Base-by-base conservation (phyloP, 2,329 filamentous ascomycete genomes). In the Hypoxylon sp. region DNA sequence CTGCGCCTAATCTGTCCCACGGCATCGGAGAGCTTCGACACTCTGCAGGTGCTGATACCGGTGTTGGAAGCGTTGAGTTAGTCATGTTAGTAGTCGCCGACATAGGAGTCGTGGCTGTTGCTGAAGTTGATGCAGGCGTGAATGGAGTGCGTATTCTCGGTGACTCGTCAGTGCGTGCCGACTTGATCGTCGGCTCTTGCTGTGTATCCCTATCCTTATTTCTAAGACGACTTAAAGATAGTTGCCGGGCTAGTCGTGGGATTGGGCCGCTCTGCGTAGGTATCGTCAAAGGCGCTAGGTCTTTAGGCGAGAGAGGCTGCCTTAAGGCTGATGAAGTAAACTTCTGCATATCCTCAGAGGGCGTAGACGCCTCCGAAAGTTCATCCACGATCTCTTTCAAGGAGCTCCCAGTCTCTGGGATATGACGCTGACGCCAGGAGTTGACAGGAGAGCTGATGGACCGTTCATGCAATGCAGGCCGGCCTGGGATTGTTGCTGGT, bases 401-500 rank as follows among this genome's bases (percentile, higher is more conserved):
- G 44, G 74, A 74, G 3, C 77, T 71, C 55, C 80, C 72, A 69
- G 77, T 78, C 60, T 82, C 80, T 24, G 76, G 79, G 29, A 83
- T 77, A 42, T 81, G 78, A 62, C 85, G 81, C 53, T 84, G 82
- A 71, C 83, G 83, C 80, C 83, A 83, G 58, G 80, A 83, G 68
- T 83, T 80, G 8, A 85, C 85, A 1, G 89, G 88, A n/a, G 87
- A 87, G 76, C 88, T 90, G 63, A 84, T 86, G 39, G 89, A 91
- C 63, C 89, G 85, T 79, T 91, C 89, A 72, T 91, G 88, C 26
- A 91, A 78, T 35, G 89, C 84, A 61, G 88, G 89, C 5, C 88
- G 85, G 44, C 89, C 89, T 35, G 90, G 90, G 71, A 92, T 90
- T 29, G 90, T 91, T 69, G 90, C 89, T 91, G 71, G 22, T 2